A percentile compares a stretch with the other conserved stretches of the same genome.
These are phyloP conservation scores for Pseudozyma tsukubaensis DNA, from an alignment of 1,284 basidiomycete species.

Conservation along the genomic window DNA sequence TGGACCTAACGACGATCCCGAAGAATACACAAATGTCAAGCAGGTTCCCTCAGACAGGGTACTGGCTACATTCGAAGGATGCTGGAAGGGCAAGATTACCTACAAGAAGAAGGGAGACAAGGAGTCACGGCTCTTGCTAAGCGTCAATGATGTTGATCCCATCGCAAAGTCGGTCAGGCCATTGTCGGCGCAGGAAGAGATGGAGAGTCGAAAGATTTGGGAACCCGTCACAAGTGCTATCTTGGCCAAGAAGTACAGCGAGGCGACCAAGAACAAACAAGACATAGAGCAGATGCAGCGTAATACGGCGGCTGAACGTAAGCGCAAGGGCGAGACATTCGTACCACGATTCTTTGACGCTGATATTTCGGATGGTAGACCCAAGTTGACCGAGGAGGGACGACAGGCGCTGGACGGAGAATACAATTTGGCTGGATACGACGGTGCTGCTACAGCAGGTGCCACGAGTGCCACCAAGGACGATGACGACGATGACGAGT, in stretches of 20 bases:
- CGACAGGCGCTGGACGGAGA: slow-evolving; percentile 67
- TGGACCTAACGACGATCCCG: slow-evolving; percentile 73
- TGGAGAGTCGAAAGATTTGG: slow-evolving; percentile 91
- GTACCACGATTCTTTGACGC: slow-evolving; percentile 82
- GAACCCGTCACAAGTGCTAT: slow-evolving; percentile 77
- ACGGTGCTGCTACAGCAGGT: slow-evolving; percentile 3
- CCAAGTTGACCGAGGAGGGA: slow-evolving; percentile 75
- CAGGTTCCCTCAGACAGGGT: slow-evolving; percentile 84
- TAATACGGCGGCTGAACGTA: slow-evolving; percentile 56
- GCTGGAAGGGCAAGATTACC: slow-evolving; percentile 84
- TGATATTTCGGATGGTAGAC: slow-evolving; percentile 79
- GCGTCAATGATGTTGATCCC: slow-evolving; percentile 79
- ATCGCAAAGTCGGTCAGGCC: slow-evolving; percentile 87
- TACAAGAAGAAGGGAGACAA: slow-evolving; percentile 80
- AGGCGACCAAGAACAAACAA: slow-evolving; percentile 63
- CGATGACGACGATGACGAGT: slow-evolving; percentile 40
- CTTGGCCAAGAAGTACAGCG: slow-evolving; percentile 81
- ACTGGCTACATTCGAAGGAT: slow-evolving; percentile 86
- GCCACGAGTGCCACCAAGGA: not conserved
- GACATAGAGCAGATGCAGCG: slow-evolving; percentile 64
- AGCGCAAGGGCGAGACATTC: slow-evolving; percentile 69
- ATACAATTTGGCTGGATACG: slow-evolving; percentile 46
- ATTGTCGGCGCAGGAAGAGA: slow-evolving; percentile 79
- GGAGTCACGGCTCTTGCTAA: slow-evolving; percentile 80
- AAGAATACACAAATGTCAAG: slow-evolving; percentile 83